A percentile compares a stretch with the other conserved stretches of the same genome.
These are phyloP conservation scores for Cenchrus fungigraminus DNA, from an alignment of 176 grass and related monocot species.

Conservation along the genomic window DNA sequence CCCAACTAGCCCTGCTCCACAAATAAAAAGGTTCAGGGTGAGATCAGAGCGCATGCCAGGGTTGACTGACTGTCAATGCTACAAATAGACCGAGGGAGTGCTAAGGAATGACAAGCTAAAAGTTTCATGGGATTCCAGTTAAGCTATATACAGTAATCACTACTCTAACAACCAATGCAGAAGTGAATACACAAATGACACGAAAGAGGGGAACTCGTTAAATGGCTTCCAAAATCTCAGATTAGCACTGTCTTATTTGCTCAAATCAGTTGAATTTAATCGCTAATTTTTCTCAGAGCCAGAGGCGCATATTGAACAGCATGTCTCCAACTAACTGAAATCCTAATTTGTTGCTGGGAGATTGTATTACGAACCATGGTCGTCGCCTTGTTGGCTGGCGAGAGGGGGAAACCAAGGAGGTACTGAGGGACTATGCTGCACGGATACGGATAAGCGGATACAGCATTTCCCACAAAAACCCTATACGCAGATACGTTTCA, in stretches of 20 bases:
- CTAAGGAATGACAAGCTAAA: neutral
- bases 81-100: neutral
- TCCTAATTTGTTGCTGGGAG: neutral
- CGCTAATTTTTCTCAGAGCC: neutral
- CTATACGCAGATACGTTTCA: too few species aligned
- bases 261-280: neutral
- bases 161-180: neutral
- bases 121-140: neutral
- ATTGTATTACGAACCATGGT: neutral
- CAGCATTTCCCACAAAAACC: too few species aligned
- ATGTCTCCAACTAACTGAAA: neutral
- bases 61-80: neutral
- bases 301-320: neutral
- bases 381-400: neutral
- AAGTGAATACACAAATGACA: neutral
- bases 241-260: neutral
- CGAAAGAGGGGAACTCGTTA: neutral
- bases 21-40: constrained; percentile 7
- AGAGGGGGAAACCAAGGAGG: neutral
- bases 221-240: neutral
- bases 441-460: too few species aligned
- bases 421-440: neutral
- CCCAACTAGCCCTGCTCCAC: constrained; percentile 13
- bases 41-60: neutral
- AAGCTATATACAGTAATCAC: neutral